Base-by-base conservation (phyloP, 768 basidiomycete species). In the Tricholomella constricta region DNA sequence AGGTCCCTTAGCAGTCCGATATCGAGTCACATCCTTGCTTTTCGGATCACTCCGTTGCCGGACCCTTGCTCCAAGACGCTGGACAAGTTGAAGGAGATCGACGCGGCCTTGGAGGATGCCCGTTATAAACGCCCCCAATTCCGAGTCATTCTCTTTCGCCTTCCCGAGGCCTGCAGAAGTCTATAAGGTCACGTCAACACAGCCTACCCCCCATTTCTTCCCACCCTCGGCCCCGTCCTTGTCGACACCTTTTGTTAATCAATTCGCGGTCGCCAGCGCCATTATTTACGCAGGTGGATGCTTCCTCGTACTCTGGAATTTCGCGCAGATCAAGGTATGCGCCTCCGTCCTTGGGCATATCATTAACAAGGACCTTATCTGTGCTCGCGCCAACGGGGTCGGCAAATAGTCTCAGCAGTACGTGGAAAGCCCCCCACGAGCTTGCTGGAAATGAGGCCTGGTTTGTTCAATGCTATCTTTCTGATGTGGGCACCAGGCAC, bases 271-370 rank as follows among this genome's bases (percentile, higher is more conserved):
- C 36, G 31, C 38, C 15, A 46, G 55, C 41, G 50, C 58, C n/a
- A 62, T 62, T n/a, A n/a, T n/a, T n/a, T n/a, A n/a, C n/a, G n/a
- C n/a, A n/a, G n/a, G n/a, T n/a, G n/a, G n/a, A n/a, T n/a, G n/a
- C n/a, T n/a, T n/a, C n/a, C n/a, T n/a, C n/a, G n/a, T n/a, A n/a
- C n/a, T n/a, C n/a, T n/a, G n/a, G n/a, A n/a, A n/a, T 20, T 45
- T 65, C 8, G 47, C 60, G 14, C 64, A 65, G 32, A 65, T 65
- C 57, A 65, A 63, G 41, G 76, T 77, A 26, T 79, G 77, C 67
- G 76, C 78, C 54, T 76, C 76, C 1, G 76, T 78, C 54, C 65
- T 72, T 25, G 76, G 76, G 2, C 75, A 78, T 58, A 63, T 78
- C 45, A 76, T 79, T 51, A 71, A n/a, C n/a, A n/a, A n/a, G n/a